Base-by-base conservation (phyloP, 139 green algal genomes). In the Chlorella vulgaris region DNA sequence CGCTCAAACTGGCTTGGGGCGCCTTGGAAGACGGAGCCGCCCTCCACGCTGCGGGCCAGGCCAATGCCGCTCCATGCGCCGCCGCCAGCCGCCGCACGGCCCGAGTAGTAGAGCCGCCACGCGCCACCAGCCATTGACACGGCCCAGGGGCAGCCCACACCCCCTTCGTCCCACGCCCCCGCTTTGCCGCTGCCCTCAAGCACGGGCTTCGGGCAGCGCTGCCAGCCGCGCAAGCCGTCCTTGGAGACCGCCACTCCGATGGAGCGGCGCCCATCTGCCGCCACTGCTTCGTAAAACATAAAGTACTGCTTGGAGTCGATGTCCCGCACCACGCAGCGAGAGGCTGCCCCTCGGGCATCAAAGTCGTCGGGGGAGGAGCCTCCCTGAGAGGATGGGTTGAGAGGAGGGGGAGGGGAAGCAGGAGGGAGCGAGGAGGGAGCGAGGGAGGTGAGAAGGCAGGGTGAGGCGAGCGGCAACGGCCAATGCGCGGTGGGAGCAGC, bases 261-360 rank as follows among this genome's bases (percentile, higher is more conserved):
- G 76, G 76, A 90, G 31, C 92, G 89, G 8, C 15, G 73, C 78
- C 86, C 85, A 61, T 94, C 90, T 1, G 80, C 83, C 31, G 86
- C 93, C 29, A 98, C 90, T 1, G 81, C 93, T 78, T 98, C 94
- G 78, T 97, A 98, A 73, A 96, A 96, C 94, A 98, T 98, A 1
- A 97, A 81, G 82, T 89, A 98, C 66, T 92, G 55, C 39, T 86
- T 83, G 81, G 82, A 90, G 81, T 95, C 94, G 4, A 91, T 31
- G 82, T 98, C 94, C 4, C 84, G 43, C 73, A 94, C 88, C 53
- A 96, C 89, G 26, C 88, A 82, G 43, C 85, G 80, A 0, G 81
- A 61, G 1, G 89, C 84, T 1, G 86, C 89, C 0, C 94, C 94
- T 7, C 81, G 51, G 0, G 69, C 89, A 76, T 97, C 94, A 80